Evolutionary conservation across 306 rosid genomes (phyloP).

Genomic region (Arachis stenosperma): DNA sequence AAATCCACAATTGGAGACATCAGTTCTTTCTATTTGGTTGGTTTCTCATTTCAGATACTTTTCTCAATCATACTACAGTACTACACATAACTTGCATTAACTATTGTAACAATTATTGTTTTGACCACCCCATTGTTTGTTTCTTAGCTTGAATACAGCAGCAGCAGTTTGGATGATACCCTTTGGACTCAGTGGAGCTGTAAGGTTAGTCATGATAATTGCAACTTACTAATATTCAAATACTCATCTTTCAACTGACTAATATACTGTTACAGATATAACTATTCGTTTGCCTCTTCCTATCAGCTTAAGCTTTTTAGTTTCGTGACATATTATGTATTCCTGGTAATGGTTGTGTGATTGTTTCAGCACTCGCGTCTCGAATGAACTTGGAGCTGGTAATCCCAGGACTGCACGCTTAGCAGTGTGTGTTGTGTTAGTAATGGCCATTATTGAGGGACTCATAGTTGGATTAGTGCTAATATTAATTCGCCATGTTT

Average conservation of each 20-base stretch:
- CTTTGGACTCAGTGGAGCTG: constrained; percentile 75
- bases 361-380: constrained; percentile 57
- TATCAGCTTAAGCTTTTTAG: not conserved
- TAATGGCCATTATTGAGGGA: constrained; percentile 37
- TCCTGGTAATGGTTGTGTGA: not conserved
- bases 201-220: constrained; percentile 53
- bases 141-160: constrained; percentile 65
- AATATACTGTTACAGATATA: no score
- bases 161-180: constrained; percentile 71
- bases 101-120: not conserved
- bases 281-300: no score
- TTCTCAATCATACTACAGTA: not conserved
- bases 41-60: constrained; percentile 29
- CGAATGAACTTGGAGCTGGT: constrained; percentile 53
- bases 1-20: constrained; percentile 65
- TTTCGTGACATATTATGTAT: not conserved
- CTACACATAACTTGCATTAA: not conserved
- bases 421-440: constrained; percentile 41
- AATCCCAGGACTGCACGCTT: constrained; percentile 40
- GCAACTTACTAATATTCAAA: not conserved
- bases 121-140: not conserved
- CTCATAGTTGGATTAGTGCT: constrained; percentile 51
- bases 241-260: no score
- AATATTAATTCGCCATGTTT: constrained; percentile 62
- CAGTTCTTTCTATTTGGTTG: constrained; percentile 74